Evolutionary conservation across 202 grass and related monocot species (phyloP), one percentile per base, ranked within the genome.

Genomic region (Digitaria exilis): DNA sequence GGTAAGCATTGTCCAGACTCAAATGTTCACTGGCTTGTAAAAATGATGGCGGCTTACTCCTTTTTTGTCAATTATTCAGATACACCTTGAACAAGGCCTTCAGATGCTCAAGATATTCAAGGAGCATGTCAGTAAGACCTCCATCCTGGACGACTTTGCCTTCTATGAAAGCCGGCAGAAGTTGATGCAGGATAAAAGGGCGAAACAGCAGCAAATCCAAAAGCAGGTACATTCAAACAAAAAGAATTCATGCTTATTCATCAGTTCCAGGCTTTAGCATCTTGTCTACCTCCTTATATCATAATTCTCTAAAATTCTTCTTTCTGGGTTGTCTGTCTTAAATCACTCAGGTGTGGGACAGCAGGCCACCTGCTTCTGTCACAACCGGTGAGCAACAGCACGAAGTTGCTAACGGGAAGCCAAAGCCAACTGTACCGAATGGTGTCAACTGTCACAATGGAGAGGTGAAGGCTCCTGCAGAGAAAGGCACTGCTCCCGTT

Each of bases 121-220:
- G 59, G 91, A 94, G 43, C 83, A 94, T 84, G 64, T 70, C 4
- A 81, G 85, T 34, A 93, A 86, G 75, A 93, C 88, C 29, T 93
- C 88, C 76, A 93, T 93, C 60, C 49, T 90, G 57, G 91, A 93
- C 19, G 91, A 93, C 72, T 93, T 93, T 0, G 16, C 30, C 18
- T 93, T 93, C 79, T 93, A 93, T 80, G 91, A 90, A 65, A 88
- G 75, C 70, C 91, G 91, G 10, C 88, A 90, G 83, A 93, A 90
- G 76, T 30, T 90, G 83, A 93, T 93, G 88, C 88, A 93, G 65
- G 91, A 90, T 19, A 94, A 90, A 46, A 84, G 88, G 68, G 80
- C 64, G 24, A 94, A 90, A 85, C 88, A 88, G 30, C 91, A 90
- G 52, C 91, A 91, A 73, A 75, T 86, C 84, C 91, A 83, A 44